Conservation (phyloP, 371 early-diverging fungal species). For the Syncephalis plumigaleata region DNA sequence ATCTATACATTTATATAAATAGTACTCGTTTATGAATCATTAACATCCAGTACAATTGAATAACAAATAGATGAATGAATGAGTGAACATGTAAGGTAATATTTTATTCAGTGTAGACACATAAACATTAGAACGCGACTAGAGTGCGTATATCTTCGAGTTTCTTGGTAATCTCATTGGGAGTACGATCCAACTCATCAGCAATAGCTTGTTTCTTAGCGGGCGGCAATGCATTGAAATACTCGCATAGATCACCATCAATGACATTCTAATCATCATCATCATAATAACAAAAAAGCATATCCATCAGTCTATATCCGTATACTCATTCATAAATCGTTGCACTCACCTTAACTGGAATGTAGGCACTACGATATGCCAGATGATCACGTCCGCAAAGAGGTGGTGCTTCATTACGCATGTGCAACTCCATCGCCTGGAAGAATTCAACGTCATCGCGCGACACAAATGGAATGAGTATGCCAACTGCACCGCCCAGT, state of each 20-base stretch:
- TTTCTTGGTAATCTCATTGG: constrained; percentile 78
- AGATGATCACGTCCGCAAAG: constrained; percentile 83
- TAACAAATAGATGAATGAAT: no score
- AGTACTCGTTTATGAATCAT: no score
- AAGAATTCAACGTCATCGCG: constrained; percentile 88
- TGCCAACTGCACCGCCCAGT: constrained; percentile 65
- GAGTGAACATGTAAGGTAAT: no score
- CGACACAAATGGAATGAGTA: constrained; percentile 69
- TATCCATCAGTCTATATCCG: not conserved
- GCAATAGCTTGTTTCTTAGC: constrained; percentile 62
- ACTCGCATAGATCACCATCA: constrained; percentile 91
- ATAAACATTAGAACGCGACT: constrained; percentile 33
- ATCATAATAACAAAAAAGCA: no score
- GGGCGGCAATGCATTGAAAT: constrained; percentile 41
- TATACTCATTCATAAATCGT: not conserved
- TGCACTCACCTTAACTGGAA: constrained; percentile 52
- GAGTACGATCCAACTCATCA: constrained; percentile 74
- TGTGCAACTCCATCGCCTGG: constrained; percentile 77
- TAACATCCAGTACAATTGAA: no score
- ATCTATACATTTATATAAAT: no score
- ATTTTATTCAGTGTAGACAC: no score
- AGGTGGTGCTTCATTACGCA: constrained; percentile 60
- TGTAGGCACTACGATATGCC: constrained; percentile 57
- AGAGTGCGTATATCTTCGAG: constrained; percentile 70
- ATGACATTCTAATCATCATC: constrained; percentile 52